Base-by-base conservation (phyloP, 1,284 basidiomycete genomes). In the Prillingera fragicola region DNA sequence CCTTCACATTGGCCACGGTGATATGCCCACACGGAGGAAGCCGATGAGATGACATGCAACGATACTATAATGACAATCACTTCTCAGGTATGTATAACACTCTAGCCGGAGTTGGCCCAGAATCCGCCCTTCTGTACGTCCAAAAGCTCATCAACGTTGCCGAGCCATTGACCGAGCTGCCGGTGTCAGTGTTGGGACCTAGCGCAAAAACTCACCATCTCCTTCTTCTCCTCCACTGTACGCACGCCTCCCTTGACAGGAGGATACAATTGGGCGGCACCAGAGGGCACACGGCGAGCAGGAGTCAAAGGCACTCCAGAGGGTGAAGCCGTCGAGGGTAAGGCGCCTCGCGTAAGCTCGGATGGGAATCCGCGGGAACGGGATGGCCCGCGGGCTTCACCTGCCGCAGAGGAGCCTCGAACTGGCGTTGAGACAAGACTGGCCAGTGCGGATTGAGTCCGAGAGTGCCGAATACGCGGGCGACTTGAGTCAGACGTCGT, bases 121-220 rank as follows among this genome's bases (percentile, higher is more conserved):
- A 89, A 81, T 0, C 86, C 86, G 1, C 84, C 85, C 68, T 81
- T 84, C 52, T 83, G 76, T 17, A 90, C 85, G 2, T 86, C 83
- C 4, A 91, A 85, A 8, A 90, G 75, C 36, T 84, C 82, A 63
- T 90, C 87, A 7, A 91, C 87, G 61, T 91, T 91, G 1, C 86
- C 87, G 37, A 91, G 66, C 80, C 88, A 83, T 40, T 78, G 80
- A 0, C 83, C 82, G 41, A 91, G 63, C 64, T 67, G 45, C 14
- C 18, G 23, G n/a, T n/a, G n/a, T 46, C 28, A 46, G 38, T 18
- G 24, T 37, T 18, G n/a, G 15, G 4, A 13, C 18, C 13, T n/a
- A n/a, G 25, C 37, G 21, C 19, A 17, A 8, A 14, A 3, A 58
- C 64, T 60, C 47, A 67, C 64, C 32, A 87, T 68, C 62, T 81